phyloP scores from a whole-genome alignment of 805 yeast species.

The Debaryomyces maramus region DNA sequence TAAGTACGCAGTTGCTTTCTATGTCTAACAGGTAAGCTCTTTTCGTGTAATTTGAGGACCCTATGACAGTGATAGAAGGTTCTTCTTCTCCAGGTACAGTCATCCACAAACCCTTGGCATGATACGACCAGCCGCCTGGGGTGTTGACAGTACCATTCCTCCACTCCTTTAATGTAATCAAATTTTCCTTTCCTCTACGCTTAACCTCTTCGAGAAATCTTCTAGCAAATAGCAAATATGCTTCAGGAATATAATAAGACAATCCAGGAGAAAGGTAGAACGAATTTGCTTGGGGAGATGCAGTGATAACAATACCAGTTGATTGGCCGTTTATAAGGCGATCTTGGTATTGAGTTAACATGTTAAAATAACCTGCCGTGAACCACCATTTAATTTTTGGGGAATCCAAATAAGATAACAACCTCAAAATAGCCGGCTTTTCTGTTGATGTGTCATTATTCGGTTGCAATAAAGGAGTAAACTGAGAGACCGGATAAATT shows the following conservation, averaged over 20 bases:
- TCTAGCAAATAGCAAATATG: constrained; percentile 76
- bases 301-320: constrained; percentile 75
- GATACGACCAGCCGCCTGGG: constrained; percentile 92
- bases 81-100: constrained; percentile 51
- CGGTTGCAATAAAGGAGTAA: constrained; percentile 72
- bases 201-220: constrained; percentile 59
- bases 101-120: constrained; percentile 95
- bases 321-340: constrained; percentile 59
- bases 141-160: constrained; percentile 79
- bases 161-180: constrained; percentile 78
- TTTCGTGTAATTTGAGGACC: constrained; percentile 91
- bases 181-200: constrained; percentile 36
- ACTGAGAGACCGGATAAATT: constrained; percentile 89
- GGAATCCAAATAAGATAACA: constrained; percentile 58
- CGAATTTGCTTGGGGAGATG: constrained; percentile 92
- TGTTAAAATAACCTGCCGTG: constrained; percentile 96
- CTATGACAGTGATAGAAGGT: constrained; percentile 80
- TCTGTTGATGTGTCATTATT: constrained; percentile 74
- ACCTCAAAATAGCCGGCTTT: constrained; percentile 61
- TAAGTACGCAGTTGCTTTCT: constrained; percentile 80
- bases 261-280: constrained; percentile 84
- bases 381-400: constrained; percentile 71
- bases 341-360: constrained; percentile 70
- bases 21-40: constrained; percentile 86
- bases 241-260: constrained; percentile 79